Evolutionary conservation across 176 grass and related monocot genomes (phyloP).

Genomic region (Oryza longistaminata): DNA sequence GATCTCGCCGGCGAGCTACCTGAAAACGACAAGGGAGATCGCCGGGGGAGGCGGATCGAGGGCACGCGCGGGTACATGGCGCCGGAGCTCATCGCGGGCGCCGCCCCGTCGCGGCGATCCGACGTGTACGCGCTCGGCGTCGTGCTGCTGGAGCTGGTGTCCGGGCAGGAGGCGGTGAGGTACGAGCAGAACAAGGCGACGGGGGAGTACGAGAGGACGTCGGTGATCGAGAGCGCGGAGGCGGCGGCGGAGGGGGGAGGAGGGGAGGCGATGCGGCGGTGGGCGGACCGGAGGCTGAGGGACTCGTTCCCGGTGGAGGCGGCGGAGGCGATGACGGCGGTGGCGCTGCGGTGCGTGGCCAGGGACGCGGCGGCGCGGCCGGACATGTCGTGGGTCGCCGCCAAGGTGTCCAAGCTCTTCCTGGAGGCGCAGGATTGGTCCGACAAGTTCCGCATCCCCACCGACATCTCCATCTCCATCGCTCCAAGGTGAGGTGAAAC

Average conservation of each 20-base stretch:
- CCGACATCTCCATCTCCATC: conserved; percentile 77
- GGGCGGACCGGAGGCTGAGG: conserved; percentile 76
- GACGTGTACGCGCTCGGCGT: conserved; percentile 82
- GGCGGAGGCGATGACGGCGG: conserved; percentile 51
- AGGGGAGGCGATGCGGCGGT: conserved; percentile 61
- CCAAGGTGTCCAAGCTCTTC: conserved; percentile 76
- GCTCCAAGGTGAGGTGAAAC: conserved; percentile 45
- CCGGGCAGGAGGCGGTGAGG: conserved; percentile 64
- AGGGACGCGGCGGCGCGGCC: conserved; percentile 52
- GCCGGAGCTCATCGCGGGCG: conserved; percentile 53
- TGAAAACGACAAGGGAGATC: too few relatives aligned
- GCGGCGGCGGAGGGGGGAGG: conserved; percentile 15
- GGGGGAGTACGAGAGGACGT: conserved; percentile 57
- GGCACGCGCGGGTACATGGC: conserved; percentile 86
- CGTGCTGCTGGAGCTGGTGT: conserved; percentile 78
- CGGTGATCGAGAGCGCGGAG: conserved; percentile 66
- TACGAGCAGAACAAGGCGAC: conserved; percentile 41
- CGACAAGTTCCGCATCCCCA: conserved; percentile 43
- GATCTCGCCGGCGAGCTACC: conserved; percentile 75
- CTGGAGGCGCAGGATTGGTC: conserved; percentile 70
- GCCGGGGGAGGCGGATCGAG: conserved; percentile 59
- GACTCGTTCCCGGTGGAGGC: conserved; percentile 67
- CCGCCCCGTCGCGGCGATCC: conserved; percentile 41
- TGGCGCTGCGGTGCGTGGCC: conserved; percentile 69
- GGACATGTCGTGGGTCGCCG: conserved; percentile 73